Evolutionary conservation across 2,329 filamentous ascomycete species (phyloP), one percentile per base, ranked within the genome.

Genomic region (Diplocarpon mali): DNA sequence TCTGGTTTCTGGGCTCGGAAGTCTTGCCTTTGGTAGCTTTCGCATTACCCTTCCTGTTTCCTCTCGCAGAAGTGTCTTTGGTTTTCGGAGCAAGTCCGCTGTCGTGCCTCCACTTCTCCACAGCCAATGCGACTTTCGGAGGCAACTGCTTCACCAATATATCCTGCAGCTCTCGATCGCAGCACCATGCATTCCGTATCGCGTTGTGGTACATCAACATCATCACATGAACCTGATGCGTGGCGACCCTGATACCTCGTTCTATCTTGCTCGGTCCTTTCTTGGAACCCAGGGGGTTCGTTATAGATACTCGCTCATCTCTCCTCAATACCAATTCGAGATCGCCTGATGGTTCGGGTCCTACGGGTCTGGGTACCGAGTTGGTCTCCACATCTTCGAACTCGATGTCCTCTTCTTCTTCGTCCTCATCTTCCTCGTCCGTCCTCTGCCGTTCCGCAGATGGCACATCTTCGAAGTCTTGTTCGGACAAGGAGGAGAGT

Each of bases 191-290:
- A 61, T 96, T 95, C 35, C 85, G 78, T 12, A 92, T 65, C 0
- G 85, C 76, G 59, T 96, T 96, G 61, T 96, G 89, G 72, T 83
- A 95, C 48, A 98, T 73, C 13, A 98, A 68, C 42, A 80, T 76
- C 60, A 93, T 80, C 2, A 96, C 88, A 63, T 98, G 92, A 54
- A 95, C 72, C 55, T 85, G 85, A 63, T 98, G 92, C 0, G 87
- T 88, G 3, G 80, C 73, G 29, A 80, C 75, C 20, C 92, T 76
- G 45, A 90, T 83, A 48, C 79, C 75, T 41, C 86, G 78, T 60
- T 95, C 87, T 24, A 83, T 77, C 64, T 95, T 95, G 2, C 85
- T 83, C 0, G 85, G 84, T 0, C 87, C 89, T 60, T 90, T 95
- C 64, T 86, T 95, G 14, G 69, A 69, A 16, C 77, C 76, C 36